Percentiles rank a stretch among this genome's conserved stretches.
These are phyloP conservation scores for Blastobotrys petasosporus DNA, from an alignment of 1,139 yeast species.

Conservation along the genomic window DNA sequence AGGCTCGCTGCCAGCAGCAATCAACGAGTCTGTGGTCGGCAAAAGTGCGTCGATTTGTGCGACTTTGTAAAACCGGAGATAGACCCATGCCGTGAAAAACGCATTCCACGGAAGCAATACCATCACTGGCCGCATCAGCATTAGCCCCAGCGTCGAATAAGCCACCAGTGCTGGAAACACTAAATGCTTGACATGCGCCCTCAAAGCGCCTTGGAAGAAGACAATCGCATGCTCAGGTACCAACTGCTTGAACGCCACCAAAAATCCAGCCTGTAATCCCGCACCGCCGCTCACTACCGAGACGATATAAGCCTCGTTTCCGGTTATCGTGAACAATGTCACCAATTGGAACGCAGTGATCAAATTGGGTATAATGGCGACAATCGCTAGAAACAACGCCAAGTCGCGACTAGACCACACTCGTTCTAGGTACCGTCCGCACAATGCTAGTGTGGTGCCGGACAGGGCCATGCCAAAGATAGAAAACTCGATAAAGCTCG, in stretches of 20 bases:
- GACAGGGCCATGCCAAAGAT: conserved; percentile 48
- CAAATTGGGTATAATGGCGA: conserved; percentile 52
- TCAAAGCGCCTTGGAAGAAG: conserved; percentile 55
- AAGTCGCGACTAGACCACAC: conserved; percentile 58
- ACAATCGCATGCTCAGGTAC: conserved; percentile 82
- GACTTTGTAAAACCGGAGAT: conserved; percentile 68
- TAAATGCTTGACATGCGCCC: conserved; percentile 60
- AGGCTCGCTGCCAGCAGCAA: conserved; percentile 16
- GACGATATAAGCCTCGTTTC: conserved; percentile 13
- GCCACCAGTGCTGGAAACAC: conserved; percentile 55
- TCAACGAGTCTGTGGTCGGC: conserved; percentile 24
- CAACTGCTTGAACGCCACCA: conserved; percentile 82
- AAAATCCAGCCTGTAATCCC: conserved; percentile 64
- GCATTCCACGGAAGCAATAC: conserved; percentile 61
- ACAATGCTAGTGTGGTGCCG: conserved; percentile 45
- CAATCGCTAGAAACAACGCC: conserved; percentile 50
- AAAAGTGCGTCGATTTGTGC: conserved; percentile 33
- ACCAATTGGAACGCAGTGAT: conserved; percentile 10
- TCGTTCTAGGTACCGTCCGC: conserved; percentile 48
- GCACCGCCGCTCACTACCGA: conserved; percentile 62
- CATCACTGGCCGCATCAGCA: conserved; percentile 15
- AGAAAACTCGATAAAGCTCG: conserved; percentile 66
- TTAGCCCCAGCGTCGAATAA: conserved; percentile 34
- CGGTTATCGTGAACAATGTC: conserved; percentile 12
- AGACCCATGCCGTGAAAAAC: conserved; percentile 64